Evolutionary conservation across 345 rosid genomes (phyloP), one percentile per base, ranked within the genome.

Genomic region (Excoecaria cochinchinensis): DNA sequence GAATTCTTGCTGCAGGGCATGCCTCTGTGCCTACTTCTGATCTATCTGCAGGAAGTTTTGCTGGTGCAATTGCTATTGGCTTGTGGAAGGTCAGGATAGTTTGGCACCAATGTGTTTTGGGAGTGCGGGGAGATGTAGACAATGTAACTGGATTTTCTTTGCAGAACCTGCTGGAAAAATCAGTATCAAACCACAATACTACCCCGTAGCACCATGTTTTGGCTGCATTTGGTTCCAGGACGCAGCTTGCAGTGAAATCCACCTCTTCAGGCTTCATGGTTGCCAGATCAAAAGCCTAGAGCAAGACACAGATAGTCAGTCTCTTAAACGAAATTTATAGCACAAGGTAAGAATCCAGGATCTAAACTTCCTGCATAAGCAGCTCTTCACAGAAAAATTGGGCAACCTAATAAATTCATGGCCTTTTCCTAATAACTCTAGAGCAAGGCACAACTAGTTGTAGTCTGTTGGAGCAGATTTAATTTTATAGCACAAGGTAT

Each of bases 101-200:
- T 76, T 95, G 99, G 4, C 90, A 77, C 99, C 98, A 95, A 56
- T 95, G 99, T 14, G 99, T 95, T 84, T 83, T 88, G 53, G 90
- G 89, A 65, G 91, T 88, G 76, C 80, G 83, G 0, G 98, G 99
- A 15, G 99, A 93, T 62, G 99, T 91, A 15, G 99, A 90, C 79
- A 95, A 79, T 48, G 89, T 77, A 15, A 88, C 83, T 17, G 98
- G 90, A 51, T 76, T 82, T 81, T 93, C 96, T 88, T 84, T 91
- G 92, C 99, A 95, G 87, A 91, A 93, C 75, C 98, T 86, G 81
- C 75, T 38, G 12, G 96, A 89, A 79, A 95, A 95, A 78, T 93
- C 97, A 44, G 97, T 89, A 16, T 95, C 98, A 2, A 95, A 95
- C 99, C 99, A 93, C 74, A 95, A 61, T 25, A 93, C 97, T 52